Evolutionary conservation across 1,139 yeast genomes (phyloP).

Genomic region (Candida albicans): DNA sequence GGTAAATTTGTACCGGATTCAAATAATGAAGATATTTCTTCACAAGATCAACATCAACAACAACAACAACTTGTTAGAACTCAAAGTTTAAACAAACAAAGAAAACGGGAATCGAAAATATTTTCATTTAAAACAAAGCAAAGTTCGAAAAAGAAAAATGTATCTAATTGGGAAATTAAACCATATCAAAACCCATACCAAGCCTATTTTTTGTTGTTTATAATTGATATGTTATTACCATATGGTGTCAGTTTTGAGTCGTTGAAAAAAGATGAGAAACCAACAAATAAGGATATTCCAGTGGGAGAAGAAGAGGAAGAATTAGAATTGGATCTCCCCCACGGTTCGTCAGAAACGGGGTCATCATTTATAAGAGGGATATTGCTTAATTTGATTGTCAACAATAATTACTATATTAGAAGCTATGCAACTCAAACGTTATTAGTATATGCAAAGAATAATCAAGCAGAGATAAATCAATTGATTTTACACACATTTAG

Average conservation of each 20-base stretch:
- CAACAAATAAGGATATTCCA: no score
- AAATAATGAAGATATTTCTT: conserved; percentile 1
- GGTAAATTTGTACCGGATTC: conserved; percentile 23
- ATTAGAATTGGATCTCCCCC: conserved; percentile 16
- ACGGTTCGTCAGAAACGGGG: conserved; percentile 18
- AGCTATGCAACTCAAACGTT: conserved; percentile 37
- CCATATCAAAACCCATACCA: conserved; percentile 42
- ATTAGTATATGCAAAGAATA: conserved; percentile 30
- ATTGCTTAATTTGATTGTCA: conserved; percentile 34
- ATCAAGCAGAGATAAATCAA: conserved; percentile 39
- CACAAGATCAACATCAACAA: background rate
- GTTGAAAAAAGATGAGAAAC: conserved; percentile 11
- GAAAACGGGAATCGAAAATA: conserved; percentile 27
- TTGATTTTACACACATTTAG: conserved; percentile 35
- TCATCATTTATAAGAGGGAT: conserved; percentile 31
- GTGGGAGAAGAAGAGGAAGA: conserved; percentile 12
- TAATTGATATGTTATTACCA: conserved; percentile 37
- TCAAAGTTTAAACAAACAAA: conserved; percentile 7
- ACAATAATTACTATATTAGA: conserved; percentile 36
- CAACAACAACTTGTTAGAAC: conserved; percentile 1
- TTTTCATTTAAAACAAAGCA: conserved; percentile 31
- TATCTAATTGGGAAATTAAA: conserved; percentile 18
- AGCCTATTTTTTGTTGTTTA: conserved; percentile 28
- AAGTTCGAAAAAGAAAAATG: conserved; percentile 23
- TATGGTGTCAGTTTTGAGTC: conserved; percentile 39